Percentiles rank a stretch among this genome's conserved stretches.
phyloP scores from a whole-genome alignment of 331 rosid species.

The Phaseolus coccineus region DNA sequence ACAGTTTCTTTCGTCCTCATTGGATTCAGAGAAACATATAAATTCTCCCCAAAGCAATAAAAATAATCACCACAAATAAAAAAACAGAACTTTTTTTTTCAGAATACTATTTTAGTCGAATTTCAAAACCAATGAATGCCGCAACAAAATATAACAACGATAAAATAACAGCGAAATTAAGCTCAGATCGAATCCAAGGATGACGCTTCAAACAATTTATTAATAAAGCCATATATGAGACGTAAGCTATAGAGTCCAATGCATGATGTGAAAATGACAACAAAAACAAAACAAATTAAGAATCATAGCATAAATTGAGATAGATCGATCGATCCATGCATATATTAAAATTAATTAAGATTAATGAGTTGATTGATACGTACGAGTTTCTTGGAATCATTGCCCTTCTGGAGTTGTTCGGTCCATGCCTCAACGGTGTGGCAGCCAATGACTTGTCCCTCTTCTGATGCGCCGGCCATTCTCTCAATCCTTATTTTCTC shows the following conservation, averaged over 20 bases:
- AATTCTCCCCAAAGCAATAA: neutral
- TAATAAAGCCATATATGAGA: neutral
- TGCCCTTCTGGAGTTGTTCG: slow-evolving; percentile 71
- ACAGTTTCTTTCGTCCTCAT: too few species aligned
- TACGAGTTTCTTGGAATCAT: slow-evolving; percentile 73
- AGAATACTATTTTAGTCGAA: too few species aligned
- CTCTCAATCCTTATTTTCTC: neutral
- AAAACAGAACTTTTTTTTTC: neutral
- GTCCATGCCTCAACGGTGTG: slow-evolving; percentile 81
- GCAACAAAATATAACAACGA: neutral
- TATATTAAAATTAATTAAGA: neutral
- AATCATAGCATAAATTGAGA: slow-evolving; percentile 38
- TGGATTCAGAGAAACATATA: too few species aligned
- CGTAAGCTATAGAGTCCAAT: neutral
- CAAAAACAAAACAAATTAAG: too few species aligned
- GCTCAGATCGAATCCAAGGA: neutral
- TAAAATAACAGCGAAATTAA: neutral
- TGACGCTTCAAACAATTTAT: neutral
- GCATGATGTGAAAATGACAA: neutral
- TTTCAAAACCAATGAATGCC: neutral
- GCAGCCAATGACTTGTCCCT: slow-evolving; percentile 77
- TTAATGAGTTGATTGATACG: neutral
- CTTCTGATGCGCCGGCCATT: slow-evolving; percentile 72
- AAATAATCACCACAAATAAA: neutral
- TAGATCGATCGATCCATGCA: slow-evolving; percentile 37